Evolutionary conservation across 352 stramenopile species (phyloP), one percentile per base, ranked within the genome.

Genomic region (Globisporangium ultimum): DNA sequence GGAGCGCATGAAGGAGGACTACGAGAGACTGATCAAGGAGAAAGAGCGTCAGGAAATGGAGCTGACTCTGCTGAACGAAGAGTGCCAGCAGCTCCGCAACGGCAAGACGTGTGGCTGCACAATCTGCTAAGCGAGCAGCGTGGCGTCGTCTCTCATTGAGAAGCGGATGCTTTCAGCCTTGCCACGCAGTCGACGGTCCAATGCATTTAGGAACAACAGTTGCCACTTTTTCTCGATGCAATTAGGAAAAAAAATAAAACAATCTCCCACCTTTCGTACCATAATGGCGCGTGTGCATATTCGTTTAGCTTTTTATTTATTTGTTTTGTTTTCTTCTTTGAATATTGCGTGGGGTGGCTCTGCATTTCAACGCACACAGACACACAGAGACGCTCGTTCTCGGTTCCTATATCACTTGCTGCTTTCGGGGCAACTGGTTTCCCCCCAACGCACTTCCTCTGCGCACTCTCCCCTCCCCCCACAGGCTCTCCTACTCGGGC

Each of bases 11-110:
- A 86, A 88, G 61, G 55, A 71, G 10, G 74, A 91, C 36, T 91
- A 85, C 55, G 81, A 89, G 54, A 70, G 74, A n/a, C 64, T 91
- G 18, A 60, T 88, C 24, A 85, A 91, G 61, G 86, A 93, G 61
- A 93, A 93, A 56, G 81, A 92, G 63, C 75, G 72, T 22, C 80
- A 88, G 55, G 78, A 91, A 57, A 82, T 88, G 70, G 81, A 94
- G 74, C 68, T 94, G 12, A 88, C 71, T 42, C 67, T 90, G 70
- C 60, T 91, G 45, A 87, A 76, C 53, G 77, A 91, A 53, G 85
- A 92, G 60, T 87, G 78, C 54, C 79, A 94, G 72, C 68, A 88
- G 59, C 67, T 94, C 53, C 80, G 78, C 21, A 84, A 90, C 55
- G 76, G 77, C 36, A 72, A 83, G 38, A 85, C 79, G 52, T 89